These are phyloP conservation scores for Scolecobasidium constrictum DNA, from an alignment of 2,329 filamentous ascomycete species.

Conservation along the genomic window DNA sequence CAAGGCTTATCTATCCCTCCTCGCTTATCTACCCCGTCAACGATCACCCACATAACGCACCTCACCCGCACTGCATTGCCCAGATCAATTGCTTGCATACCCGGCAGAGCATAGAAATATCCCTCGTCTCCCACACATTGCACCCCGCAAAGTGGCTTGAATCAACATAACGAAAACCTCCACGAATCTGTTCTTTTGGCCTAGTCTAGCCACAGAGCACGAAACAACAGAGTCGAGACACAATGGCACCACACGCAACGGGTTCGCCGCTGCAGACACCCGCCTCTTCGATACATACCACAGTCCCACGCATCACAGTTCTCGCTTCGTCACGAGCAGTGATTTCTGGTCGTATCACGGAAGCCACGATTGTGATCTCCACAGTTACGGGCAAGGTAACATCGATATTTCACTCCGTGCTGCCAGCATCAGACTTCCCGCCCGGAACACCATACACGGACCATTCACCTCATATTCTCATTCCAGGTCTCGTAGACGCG, in stretches of 20 bases:
- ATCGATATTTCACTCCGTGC: constrained; percentile 59
- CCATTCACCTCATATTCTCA: constrained; percentile 71
- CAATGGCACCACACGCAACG: constrained; percentile 14
- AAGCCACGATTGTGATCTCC: constrained; percentile 76
- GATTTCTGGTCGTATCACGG: constrained; percentile 62
- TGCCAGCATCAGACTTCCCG: constrained; percentile 69
- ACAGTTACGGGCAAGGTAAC: constrained; percentile 73
- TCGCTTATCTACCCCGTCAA: background rate
- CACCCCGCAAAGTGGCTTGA: background rate
- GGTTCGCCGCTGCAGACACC: constrained; percentile 3
- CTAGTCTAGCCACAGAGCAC: no score
- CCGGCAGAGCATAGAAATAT: background rate
- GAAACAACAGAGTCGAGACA: background rate
- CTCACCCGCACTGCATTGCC: no score
- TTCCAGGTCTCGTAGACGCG: constrained; percentile 89
- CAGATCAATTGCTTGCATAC: background rate
- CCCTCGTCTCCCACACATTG: background rate
- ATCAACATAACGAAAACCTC: no score
- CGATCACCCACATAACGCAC: no score
- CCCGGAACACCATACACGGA: constrained; percentile 63
- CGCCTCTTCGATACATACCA: background rate
- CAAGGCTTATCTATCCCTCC: background rate
- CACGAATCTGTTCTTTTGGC: no score
- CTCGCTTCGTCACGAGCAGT: constrained; percentile 77
- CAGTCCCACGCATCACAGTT: constrained; percentile 49